A percentile compares a stretch with the other conserved stretches of the same genome.
Conservation (phyloP, 345 rosid genomes). For the Raphanus raphanistrum region DNA sequence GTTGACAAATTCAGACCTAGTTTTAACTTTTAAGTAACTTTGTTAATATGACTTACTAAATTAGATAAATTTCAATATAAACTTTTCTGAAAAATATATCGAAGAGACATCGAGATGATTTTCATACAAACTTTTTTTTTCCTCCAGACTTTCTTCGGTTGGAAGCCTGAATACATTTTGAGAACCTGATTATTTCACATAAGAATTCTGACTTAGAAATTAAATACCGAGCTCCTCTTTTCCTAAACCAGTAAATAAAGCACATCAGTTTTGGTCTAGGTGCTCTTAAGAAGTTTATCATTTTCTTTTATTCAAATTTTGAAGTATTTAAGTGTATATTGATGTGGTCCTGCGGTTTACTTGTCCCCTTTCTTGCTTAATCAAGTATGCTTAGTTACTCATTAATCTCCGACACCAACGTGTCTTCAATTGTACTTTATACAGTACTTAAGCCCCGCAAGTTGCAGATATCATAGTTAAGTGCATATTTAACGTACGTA, state of each 20-base stretch:
- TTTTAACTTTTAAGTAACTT: no score
- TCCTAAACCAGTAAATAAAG: background rate
- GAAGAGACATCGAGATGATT: no score
- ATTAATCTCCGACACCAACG: slow-evolving; percentile 21
- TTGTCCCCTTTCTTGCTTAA: slow-evolving; percentile 35
- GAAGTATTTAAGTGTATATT: background rate
- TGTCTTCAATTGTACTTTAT: slow-evolving; percentile 8
- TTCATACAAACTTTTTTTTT: no score
- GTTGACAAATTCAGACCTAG: background rate
- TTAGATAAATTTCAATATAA: no score
- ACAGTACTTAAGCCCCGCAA: slow-evolving; percentile 26
- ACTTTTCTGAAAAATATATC: no score
- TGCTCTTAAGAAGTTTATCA: background rate
- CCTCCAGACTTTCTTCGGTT: no score
- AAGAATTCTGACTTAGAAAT: background rate
- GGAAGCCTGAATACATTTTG: background rate
- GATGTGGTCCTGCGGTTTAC: slow-evolving; percentile 34
- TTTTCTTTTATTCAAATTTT: background rate
- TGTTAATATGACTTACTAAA: no score
- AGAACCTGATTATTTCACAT: background rate
- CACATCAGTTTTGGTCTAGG: slow-evolving; percentile 8
- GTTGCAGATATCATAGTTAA: slow-evolving; percentile 29
- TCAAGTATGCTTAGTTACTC: slow-evolving; percentile 32
- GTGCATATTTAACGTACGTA: slow-evolving; percentile 37
- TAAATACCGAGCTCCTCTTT: background rate